A percentile compares a stretch with the other conserved stretches of the same genome.
These are phyloP conservation scores for Mrakia hoshinonis DNA, from an alignment of 768 basidiomycete species.

Conservation along the genomic window DNA sequence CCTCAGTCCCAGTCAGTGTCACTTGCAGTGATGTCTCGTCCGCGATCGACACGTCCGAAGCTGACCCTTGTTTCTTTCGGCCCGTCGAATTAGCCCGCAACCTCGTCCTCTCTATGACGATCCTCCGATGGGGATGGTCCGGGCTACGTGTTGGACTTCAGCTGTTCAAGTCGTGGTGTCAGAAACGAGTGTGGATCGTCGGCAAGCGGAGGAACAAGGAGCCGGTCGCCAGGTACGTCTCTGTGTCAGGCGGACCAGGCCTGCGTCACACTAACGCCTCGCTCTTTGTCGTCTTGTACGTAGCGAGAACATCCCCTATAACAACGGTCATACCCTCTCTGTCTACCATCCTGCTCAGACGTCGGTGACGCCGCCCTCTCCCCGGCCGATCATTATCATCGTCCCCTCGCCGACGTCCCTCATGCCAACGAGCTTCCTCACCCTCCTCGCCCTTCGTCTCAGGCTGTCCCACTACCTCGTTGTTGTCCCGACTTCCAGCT, in stretches of 20 bases:
- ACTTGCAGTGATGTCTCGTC: not conserved
- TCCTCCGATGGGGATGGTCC: constrained; percentile 10
- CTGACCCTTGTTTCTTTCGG: not conserved
- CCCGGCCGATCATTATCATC: constrained; percentile 12
- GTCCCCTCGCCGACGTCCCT: constrained; percentile 12
- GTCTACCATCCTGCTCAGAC: constrained; percentile 11
- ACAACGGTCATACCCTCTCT: not conserved
- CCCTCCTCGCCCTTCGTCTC: constrained; percentile 18
- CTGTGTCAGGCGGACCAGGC: not conserved
- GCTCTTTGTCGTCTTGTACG: not conserved
- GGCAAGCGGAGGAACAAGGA: constrained; percentile 14
- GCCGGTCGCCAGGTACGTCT: constrained; percentile 7
- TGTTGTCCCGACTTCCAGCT: constrained; percentile 3
- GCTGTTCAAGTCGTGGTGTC: constrained; percentile 3
- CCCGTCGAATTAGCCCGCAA: constrained; percentile 15
- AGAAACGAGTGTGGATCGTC: constrained; percentile 8
- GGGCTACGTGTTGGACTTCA: not conserved
- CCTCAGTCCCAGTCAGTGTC: constrained; percentile 8
- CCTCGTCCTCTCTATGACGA: not conserved
- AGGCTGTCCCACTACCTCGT: constrained; percentile 8
- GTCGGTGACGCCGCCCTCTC: too few species aligned
- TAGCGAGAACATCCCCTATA: constrained; percentile 16
- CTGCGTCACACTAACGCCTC: not conserved
- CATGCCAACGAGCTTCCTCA: not conserved
- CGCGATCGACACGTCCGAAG: not conserved